Evolutionary conservation across 2,329 filamentous ascomycete genomes (phyloP), one percentile per base, ranked within the genome.

Genomic region (Talaromyces funiculosus): DNA sequence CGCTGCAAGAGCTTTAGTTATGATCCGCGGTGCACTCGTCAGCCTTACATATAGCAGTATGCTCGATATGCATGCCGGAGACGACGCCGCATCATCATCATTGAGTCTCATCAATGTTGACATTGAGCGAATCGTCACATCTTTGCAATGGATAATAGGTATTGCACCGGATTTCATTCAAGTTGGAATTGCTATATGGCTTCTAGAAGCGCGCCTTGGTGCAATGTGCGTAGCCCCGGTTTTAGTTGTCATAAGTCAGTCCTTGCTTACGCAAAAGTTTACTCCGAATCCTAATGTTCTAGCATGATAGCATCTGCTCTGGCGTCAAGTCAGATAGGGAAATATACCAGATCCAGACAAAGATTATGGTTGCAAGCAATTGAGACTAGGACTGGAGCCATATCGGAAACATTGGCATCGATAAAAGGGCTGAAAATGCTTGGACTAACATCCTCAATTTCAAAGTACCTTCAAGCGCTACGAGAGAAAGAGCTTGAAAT

Each of bases 371-470:
- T 83, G 37, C 71, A 78, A 45, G 80, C 79, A 16, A 80, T 81
- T 8, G 74, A 83, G 65, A 71, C 71, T 24, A 76, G 81, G 3
- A 77, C 83, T 18, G 77, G 74, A 3, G 75, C 76, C n/a, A 83
- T 80, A 0, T 73, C 78, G 4, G 74, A 74, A 6, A 76, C 81
- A 63, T 69, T 83, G 0, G 74, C 73, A 7, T 77, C 75, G n/a
- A 82, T 84, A 69, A 82, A 81, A 64, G 77, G 76, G 18, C 72
- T 83, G 59, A 83, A 82, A 64, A 76, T 82, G 57, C 72, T 78
- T 1, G 81, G 81, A 0, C 67, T 83, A 9, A 76, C 73, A 29
- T 68, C 75, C 12, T 72, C 71, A 4, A 64, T 80, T 7, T 70
- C 72, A 57, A 69, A 66, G 6, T 69, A 68, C 9, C 67, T 80